phyloP scores from a whole-genome alignment of 306 rosid genomes.

The Arachis stenosperma region DNA sequence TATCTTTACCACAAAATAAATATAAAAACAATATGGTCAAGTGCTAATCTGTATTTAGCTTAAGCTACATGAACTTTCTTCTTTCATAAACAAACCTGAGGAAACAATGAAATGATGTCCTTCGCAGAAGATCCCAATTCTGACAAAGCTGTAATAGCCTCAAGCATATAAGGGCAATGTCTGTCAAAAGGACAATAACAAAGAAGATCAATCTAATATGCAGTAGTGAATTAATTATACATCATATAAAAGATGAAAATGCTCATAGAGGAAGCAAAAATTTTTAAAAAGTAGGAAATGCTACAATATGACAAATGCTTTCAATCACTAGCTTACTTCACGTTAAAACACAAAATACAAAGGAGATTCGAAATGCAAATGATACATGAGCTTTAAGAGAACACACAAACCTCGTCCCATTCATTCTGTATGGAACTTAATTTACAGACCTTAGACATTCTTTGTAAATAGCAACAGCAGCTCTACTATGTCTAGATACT shows the following conservation, averaged over 20 bases:
- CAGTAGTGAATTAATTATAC: constrained; percentile 14
- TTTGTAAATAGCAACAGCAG: constrained; percentile 88
- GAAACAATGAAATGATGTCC: constrained; percentile 86
- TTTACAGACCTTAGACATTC: constrained; percentile 87
- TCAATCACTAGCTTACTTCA: constrained; percentile 2
- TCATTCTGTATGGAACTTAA: constrained; percentile 21
- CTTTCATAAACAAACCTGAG: constrained; percentile 73
- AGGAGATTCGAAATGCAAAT: constrained; percentile 24
- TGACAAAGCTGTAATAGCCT: constrained; percentile 86
- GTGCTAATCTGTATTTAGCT: constrained; percentile 22
- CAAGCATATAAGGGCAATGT: constrained; percentile 82
- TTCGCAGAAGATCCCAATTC: constrained; percentile 80
- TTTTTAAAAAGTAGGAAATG: constrained; percentile 14
- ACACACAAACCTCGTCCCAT: not conserved
- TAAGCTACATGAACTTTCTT: constrained; percentile 25
- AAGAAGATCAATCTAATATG: constrained; percentile 37
- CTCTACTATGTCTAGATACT: constrained; percentile 81
- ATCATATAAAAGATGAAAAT: constrained; percentile 28
- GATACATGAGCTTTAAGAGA: constrained; percentile 17
- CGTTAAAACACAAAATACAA: constrained; percentile 26
- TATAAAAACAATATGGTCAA: constrained; percentile 4
- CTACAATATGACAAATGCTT: constrained; percentile 30
- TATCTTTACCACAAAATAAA: constrained; percentile 13
- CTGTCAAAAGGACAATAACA: constrained; percentile 54
- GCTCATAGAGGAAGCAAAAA: constrained; percentile 5